Evolutionary conservation across 352 stramenopile genomes (phyloP), one percentile per base, ranked within the genome.

Genomic region (Phytophthora melonis): DNA sequence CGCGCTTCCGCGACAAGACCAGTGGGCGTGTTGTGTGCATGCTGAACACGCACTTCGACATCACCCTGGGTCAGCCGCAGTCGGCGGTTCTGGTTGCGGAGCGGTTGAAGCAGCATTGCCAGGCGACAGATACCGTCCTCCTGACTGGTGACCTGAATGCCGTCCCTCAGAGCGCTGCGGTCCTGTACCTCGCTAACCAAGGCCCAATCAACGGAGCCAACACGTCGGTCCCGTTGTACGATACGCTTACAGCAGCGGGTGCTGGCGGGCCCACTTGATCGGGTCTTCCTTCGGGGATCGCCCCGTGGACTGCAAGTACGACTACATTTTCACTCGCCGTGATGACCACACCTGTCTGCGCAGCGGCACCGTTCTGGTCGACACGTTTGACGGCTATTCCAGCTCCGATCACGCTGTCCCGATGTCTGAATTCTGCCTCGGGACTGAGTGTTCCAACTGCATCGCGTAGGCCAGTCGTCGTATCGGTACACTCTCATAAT

Each of bases 31-130:
- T 69, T 0, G 68, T 92, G 23, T 94, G 87, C 69, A 89, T 94
- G 71, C 76, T 94, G 58, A 94, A 94, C 74, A 94, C 87, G 18
- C 87, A 93, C 70, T 94, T 82, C 57, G 87, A 94, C 63, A 90
- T 92, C 27, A 73, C 43, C 9, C 72, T 73, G 16, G 83, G 87
- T 52, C 87, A 94, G 30, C 57, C 75, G 5, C 64, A 93, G 58
- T 93, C 84, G 30, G 80, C 87, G 1, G 25, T 82, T 61, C 62
- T 93, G 19, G 80, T 93, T 5, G 79, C 86, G 1, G 68, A 81
- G 32, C 80, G 77, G 21, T 61, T 93, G 32, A 74, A 63, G 5
- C 3, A 76, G 9, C 75, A 68, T n/a, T 94, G 88, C 30, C 41
- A 89, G 43, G 8, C 56, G 0, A 67, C 60, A 19, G 86, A 95